These are phyloP conservation scores for Hygrophila difformis DNA, from an alignment of 257 asterid species.

Conservation along the genomic window DNA sequence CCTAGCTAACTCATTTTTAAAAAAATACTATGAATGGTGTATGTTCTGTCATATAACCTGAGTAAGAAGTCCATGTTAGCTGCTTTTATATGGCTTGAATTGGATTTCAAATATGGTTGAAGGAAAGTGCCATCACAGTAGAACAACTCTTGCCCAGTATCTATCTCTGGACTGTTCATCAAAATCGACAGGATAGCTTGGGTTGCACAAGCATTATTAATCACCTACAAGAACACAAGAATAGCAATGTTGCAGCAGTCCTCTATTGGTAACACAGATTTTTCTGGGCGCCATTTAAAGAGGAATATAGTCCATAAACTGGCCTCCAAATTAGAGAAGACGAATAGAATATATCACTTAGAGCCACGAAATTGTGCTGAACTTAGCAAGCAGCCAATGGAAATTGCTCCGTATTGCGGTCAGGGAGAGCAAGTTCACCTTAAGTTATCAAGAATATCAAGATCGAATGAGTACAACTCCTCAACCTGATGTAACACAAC, in stretches of 20 bases:
- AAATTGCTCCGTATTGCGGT: constrained; percentile 3
- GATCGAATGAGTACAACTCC: constrained; percentile 92
- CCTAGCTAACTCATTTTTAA: too few species aligned
- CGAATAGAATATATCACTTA: too few species aligned
- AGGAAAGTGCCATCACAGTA: too few species aligned
- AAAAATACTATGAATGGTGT: too few species aligned
- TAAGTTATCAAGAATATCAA: constrained; percentile 71
- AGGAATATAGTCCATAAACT: constrained; percentile 86
- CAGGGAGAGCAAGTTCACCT: constrained; percentile 44
- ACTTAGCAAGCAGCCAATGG: too few species aligned
- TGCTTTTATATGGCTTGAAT: too few species aligned
- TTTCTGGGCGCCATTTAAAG: constrained; percentile 98
- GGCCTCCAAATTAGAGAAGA: constrained; percentile 75
- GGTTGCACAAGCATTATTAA: constrained; percentile 97
- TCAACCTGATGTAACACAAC: constrained; percentile 70
- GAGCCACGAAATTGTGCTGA: too few species aligned
- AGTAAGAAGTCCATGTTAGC: too few species aligned
- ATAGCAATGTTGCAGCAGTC: constrained; percentile 5
- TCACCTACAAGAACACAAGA: constrained; percentile 46
- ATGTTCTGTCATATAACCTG: too few species aligned
- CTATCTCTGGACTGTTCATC: constrained; percentile 77
- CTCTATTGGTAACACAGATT: constrained; percentile 5
- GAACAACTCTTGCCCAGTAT: constrained; percentile 79
- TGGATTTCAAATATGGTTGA: too few species aligned
- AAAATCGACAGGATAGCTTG: constrained; percentile 94